phyloP scores from a whole-genome alignment of 2,329 filamentous ascomycete species.

The Phialophora chinensis region DNA sequence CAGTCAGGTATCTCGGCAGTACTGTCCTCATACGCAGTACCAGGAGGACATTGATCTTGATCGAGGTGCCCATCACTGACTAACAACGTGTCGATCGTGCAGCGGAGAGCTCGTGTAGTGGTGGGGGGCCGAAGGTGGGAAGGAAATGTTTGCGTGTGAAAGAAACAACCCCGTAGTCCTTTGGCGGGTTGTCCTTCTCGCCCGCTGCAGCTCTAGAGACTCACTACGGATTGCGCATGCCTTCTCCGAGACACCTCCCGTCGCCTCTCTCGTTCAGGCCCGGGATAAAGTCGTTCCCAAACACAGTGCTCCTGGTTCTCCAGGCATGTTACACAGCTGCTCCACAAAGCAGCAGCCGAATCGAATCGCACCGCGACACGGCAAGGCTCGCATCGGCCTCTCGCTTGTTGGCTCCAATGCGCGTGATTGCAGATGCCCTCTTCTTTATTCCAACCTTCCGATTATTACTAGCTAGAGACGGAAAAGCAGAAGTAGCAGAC shows the following conservation, averaged over 20 bases:
- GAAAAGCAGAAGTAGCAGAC: not conserved
- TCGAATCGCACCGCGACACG: slow-evolving; percentile 6
- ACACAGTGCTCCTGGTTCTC: not conserved
- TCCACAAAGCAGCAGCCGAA: slow-evolving; percentile 13
- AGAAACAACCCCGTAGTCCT: not conserved
- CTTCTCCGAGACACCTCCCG: not conserved
- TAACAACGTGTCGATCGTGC: not conserved
- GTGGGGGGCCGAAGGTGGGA: not conserved
- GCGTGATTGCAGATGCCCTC: slow-evolving; percentile 4
- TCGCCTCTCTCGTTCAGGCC: not conserved
- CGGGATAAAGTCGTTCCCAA: not conserved
- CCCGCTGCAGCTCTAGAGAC: not conserved
- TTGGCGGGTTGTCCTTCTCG: not conserved
- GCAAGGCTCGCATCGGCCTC: slow-evolving; percentile 23
- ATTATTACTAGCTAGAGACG: not conserved
- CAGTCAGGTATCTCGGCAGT: not conserved
- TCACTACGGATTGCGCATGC: not conserved
- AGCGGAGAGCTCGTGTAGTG: not conserved
- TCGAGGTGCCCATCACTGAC: not conserved
- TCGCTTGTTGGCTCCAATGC: slow-evolving; percentile 24
- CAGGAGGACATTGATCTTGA: not conserved
- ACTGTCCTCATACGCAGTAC: not conserved
- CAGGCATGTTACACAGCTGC: slow-evolving; percentile 5
- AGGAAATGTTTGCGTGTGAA: not conserved
- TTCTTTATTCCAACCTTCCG: slow-evolving; percentile 12